Percentiles rank a stretch among this genome's conserved stretches.
Conservation (phyloP, 2,329 filamentous ascomycete genomes). For the Phialocephala sp. region DNA sequence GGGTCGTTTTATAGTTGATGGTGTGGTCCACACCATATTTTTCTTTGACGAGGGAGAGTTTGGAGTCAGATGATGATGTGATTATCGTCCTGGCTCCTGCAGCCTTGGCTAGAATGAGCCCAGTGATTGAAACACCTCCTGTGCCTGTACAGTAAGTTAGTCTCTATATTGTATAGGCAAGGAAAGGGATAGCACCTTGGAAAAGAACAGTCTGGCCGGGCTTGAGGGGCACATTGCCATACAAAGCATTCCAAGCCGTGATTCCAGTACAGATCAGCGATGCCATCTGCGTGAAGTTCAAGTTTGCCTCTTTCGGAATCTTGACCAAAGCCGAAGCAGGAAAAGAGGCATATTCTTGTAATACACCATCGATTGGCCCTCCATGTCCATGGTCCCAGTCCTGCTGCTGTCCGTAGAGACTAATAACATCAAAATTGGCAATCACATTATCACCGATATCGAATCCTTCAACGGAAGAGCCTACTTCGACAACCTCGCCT, state of each 20-base stretch:
- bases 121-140: constrained; percentile 53
- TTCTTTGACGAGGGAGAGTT: constrained; percentile 47
- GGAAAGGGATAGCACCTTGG: constrained; percentile 39
- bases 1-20: constrained; percentile 64
- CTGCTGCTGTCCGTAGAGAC: constrained; percentile 35
- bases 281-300: constrained; percentile 50
- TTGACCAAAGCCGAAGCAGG: constrained; percentile 48
- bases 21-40: constrained; percentile 61
- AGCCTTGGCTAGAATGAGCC: constrained; percentile 54
- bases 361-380: constrained; percentile 46
- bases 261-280: constrained; percentile 54
- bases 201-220: constrained; percentile 49
- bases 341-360: constrained; percentile 51
- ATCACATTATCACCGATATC: constrained; percentile 44
- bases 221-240: constrained; percentile 48
- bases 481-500: constrained; percentile 44
- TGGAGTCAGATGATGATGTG: constrained; percentile 56
- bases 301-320: constrained; percentile 54
- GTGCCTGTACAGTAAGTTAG: constrained; percentile 45
- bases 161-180: neutral
- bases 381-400: constrained; percentile 33
- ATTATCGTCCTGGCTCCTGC: constrained; percentile 52
- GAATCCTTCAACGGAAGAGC: constrained; percentile 38
- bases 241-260: constrained; percentile 56
- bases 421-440: constrained; percentile 34